Conservation (phyloP, 192 early-diverging fungal genomes). For the Backusella tarrabulga region DNA sequence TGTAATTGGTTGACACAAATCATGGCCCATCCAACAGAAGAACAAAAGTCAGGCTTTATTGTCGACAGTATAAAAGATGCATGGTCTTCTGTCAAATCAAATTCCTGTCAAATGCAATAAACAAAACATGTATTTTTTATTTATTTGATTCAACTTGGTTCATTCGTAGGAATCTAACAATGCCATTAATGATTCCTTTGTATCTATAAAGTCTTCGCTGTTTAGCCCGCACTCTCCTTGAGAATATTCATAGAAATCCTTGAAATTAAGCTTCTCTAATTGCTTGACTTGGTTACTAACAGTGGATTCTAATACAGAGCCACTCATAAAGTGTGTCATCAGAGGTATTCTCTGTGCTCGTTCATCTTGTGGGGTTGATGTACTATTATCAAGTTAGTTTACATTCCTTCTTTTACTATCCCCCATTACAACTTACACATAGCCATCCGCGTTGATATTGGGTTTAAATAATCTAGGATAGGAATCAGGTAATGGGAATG, state of each 20-base stretch:
- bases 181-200: conserved; percentile 22
- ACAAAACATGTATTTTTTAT: not conserved
- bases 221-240: conserved; percentile 15
- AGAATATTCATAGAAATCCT: conserved; percentile 19
- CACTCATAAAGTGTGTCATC: conserved; percentile 17
- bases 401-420: not conserved
- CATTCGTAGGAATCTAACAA: conserved; percentile 21
- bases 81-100: conserved; percentile 18
- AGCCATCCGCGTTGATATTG: conserved; percentile 7
- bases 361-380: not conserved
- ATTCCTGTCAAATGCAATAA: conserved; percentile 26
- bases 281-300: conserved; percentile 5
- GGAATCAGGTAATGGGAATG: conserved; percentile 30
- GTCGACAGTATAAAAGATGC: conserved; percentile 39
- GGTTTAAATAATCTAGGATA: conserved; percentile 23
- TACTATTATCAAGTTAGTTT: not conserved
- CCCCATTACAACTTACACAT: conserved; percentile 6
- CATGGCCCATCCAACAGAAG: conserved; percentile 35
- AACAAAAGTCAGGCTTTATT: conserved; percentile 47
- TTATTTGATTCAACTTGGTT: conserved; percentile 1
- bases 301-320: not conserved
- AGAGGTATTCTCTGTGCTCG: conserved; percentile 19
- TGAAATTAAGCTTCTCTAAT: conserved; percentile 11
- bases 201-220: conserved; percentile 21
- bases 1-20: conserved; percentile 50